phyloP scores from a whole-genome alignment of 106 monocot species.

The Xerophyta viscosa region DNA sequence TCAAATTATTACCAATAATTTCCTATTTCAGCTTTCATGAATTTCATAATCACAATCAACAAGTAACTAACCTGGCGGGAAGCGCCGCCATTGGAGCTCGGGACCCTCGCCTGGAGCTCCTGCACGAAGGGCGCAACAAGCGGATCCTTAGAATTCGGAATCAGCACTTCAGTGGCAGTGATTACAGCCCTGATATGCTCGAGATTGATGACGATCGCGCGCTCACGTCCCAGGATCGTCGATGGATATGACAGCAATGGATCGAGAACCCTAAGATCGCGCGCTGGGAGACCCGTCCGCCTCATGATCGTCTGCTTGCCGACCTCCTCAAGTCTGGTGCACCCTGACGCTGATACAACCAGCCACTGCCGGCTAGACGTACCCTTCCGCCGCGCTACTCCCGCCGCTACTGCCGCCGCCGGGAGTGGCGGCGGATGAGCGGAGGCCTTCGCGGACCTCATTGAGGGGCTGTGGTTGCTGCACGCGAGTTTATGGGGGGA shows the following conservation, averaged over 20 bases:
- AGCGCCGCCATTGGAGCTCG: slow-evolving; percentile 3
- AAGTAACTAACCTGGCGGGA: not conserved
- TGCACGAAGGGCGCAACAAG: slow-evolving; percentile 30
- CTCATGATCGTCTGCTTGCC: slow-evolving; percentile 65
- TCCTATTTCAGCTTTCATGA: no score
- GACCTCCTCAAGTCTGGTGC: slow-evolving; percentile 25
- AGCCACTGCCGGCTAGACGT: slow-evolving; percentile 37
- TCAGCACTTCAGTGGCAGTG: slow-evolving; percentile 51
- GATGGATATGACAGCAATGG: slow-evolving; percentile 55
- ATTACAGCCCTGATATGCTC: slow-evolving; percentile 56
- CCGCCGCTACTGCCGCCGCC: not conserved
- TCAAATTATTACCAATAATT: no score
- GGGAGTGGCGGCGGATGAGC: no score
- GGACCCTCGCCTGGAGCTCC: slow-evolving; percentile 36
- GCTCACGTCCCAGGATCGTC: slow-evolving; percentile 51
- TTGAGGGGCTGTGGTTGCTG: no score
- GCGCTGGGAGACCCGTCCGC: slow-evolving; percentile 48
- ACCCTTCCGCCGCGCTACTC: slow-evolving; percentile 15
- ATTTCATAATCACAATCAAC: no score
- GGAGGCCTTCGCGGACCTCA: no score
- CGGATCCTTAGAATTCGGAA: slow-evolving; percentile 40
- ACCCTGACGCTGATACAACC: slow-evolving; percentile 33
- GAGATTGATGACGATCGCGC: slow-evolving; percentile 59
- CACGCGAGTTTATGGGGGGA: no score
- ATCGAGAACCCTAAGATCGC: slow-evolving; percentile 56